Base-by-base conservation (phyloP, 768 basidiomycete species). In the Pleurotus sapidus region DNA sequence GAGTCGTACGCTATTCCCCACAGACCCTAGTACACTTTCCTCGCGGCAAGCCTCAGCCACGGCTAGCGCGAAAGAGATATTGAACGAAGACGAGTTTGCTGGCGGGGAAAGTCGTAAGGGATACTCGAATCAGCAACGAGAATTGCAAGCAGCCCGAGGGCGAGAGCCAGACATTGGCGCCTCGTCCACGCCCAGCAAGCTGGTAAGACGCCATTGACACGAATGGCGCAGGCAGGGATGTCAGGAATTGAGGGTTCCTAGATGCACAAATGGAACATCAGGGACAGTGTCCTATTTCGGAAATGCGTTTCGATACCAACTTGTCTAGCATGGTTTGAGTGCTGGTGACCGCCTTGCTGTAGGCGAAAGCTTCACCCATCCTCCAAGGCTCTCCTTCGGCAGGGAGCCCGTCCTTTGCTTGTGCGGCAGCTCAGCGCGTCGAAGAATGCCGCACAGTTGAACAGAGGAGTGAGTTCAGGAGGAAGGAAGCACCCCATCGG, bases 261-360 rank as follows among this genome's bases (percentile, higher is more conserved):
- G 20, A 25, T 54, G 42, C 25, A 37, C 20, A 43, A 57, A 40
- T 15, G 5, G 48, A 55, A 56, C 59, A 55, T 43, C 46, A 30
- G 46, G 14, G 43, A 37, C 7, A 14, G 5, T 7, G 37, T 39
- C 17, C 11, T 55, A 34, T 17, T 1, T 20, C n/a, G 15, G 2
- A 38, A n/a, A 30, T 8, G 12, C 27, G 25, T 1, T 27, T 17
- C n/a, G 5, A 59, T 46, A 72, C 88, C 71, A 61, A 95, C 96
- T 87, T 91, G 67, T 97, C 93, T 4, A 98, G 77, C 82, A 98
- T 84, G 2, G 93, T 95, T 68, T 98, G 97, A 0, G 96, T 98
- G 62, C 92, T 95, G 1, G 93, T 93, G 9, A 99, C 89, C 0
- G 86, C 85, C 69, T 97, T 93, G 30, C 90, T 88, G 61, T 98